phyloP scores from a whole-genome alignment of 2,329 filamentous ascomycete species.

The Claviceps spartinae region DNA sequence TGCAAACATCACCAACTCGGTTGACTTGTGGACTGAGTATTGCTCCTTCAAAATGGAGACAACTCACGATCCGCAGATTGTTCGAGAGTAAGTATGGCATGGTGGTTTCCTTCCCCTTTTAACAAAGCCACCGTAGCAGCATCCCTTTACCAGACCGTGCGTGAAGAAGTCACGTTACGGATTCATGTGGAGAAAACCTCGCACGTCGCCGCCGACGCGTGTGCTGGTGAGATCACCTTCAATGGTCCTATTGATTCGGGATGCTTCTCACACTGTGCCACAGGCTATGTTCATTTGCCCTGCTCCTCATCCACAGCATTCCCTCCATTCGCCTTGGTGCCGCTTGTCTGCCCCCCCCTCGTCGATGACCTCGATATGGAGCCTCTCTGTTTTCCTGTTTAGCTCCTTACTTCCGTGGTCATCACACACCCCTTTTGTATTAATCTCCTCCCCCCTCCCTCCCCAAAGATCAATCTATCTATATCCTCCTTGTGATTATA shows the following conservation, averaged over 20 bases:
- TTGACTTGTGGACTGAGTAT: conserved; percentile 95
- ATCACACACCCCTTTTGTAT: conserved; percentile 36
- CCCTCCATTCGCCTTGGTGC: conserved; percentile 18
- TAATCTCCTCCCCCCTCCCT: conserved; percentile 28
- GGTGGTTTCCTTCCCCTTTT: conserved; percentile 51
- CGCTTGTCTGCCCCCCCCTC: conserved; percentile 17
- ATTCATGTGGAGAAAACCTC: conserved; percentile 14
- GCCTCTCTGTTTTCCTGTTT: conserved; percentile 28
- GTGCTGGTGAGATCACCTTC: conserved; percentile 60
- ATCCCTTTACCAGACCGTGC: conserved; percentile 22
- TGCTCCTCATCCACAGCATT: conserved; percentile 24
- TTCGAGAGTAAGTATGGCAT: conserved; percentile 93
- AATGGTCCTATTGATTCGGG: conserved; percentile 41
- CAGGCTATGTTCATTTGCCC: conserved; percentile 41
- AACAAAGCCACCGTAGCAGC: conserved; percentile 39
- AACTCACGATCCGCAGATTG: conserved; percentile 82
- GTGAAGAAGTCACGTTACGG: conserved; percentile 21
- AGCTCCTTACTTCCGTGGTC: conserved; percentile 38
- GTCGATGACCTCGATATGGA: conserved; percentile 13
- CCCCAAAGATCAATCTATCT: conserved; percentile 1
- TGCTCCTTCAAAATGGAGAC: conserved; percentile 97
- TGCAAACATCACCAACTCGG: conserved; percentile 81
- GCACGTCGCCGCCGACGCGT: conserved; percentile 25
- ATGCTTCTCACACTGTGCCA: conserved; percentile 52
- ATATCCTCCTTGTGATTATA: background rate